Evolutionary conservation across 2,329 filamentous ascomycete species (phyloP), one percentile per base, ranked within the genome.

Genomic region (Cladosporium cucumerinum): DNA sequence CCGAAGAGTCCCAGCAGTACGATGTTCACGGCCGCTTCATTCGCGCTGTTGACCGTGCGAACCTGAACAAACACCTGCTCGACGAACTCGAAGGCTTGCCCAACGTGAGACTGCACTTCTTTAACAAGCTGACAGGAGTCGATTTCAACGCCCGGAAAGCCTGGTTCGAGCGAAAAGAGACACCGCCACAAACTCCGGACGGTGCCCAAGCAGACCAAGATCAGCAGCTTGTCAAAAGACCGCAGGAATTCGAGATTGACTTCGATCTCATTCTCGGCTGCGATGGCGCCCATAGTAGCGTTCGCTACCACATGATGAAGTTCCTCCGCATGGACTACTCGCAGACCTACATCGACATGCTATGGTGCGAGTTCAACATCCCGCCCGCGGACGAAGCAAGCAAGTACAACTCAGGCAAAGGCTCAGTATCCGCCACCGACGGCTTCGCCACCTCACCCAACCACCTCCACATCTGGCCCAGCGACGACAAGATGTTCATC

Each of bases 301-400:
- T 93, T 4, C 85, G 95, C 60, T 96, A 92, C 75, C 93, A 98
- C 74, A 82, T 99, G 79, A 99, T 99, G 94, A 98, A 98, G 79
- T 97, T 87, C 72, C 86, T 89, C 0, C 87, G 90, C 12, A 92
- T 98, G 86, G 87, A 95, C 78, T 99, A 97, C 74, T 85, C 90
- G 71, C 95, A 99, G 75, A 87, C 92, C 72, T 99, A 99, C 77
- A 95, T 99, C 74, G 94, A 98, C 77, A 95, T 93, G 0, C 80
- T 98, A 5, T 99, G 95, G 95, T 98, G 94, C 77, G 95, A 99
- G 75, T 98, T 99, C 75, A 88, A 88, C 58, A 92, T 99, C 67
- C 70, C 71, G 23, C 70, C 73, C 16, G 82, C 85, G 23, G 84
- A 91, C 0, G 68, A 70, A 12, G n/a, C 36, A 60, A 36, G 55